Evolutionary conservation across 257 asterid genomes (phyloP).

Genomic region (Lycium barbarum): DNA sequence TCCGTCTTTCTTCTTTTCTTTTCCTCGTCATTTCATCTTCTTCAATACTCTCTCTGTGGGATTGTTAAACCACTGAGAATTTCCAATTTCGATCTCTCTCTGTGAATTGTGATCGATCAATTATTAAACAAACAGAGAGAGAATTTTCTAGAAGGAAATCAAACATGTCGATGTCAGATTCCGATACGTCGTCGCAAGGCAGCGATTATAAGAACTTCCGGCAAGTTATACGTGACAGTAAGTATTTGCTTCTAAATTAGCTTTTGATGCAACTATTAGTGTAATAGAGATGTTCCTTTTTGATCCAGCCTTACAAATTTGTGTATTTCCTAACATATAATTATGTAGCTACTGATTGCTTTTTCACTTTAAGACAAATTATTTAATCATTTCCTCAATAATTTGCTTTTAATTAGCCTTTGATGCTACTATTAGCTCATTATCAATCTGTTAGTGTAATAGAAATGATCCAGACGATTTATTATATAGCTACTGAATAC

Average conservation of each 20-base stretch:
- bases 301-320: neutral
- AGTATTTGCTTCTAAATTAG: slow-evolving; percentile 28
- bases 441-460: neutral
- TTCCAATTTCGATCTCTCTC: slow-evolving; percentile 34
- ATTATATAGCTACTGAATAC: neutral
- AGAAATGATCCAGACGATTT: neutral
- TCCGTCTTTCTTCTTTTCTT: too few relatives aligned
- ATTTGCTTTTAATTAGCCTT: slow-evolving; percentile 10
- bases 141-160: neutral
- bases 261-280: neutral
- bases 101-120: slow-evolving; percentile 24
- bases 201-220: slow-evolving; percentile 63
- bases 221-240: slow-evolving; percentile 68
- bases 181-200: slow-evolving; percentile 69
- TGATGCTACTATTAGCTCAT: neutral
- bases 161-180: slow-evolving; percentile 67
- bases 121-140: neutral
- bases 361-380: too few relatives aligned
- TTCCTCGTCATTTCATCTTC: too few relatives aligned
- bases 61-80: slow-evolving; percentile 32
- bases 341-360: too few relatives aligned
- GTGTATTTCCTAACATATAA: too few relatives aligned
- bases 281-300: neutral
- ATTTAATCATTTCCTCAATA: neutral
- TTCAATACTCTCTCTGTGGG: neutral